phyloP scores from a whole-genome alignment of 805 yeast species.

The Zygoascus flipseniorum region DNA sequence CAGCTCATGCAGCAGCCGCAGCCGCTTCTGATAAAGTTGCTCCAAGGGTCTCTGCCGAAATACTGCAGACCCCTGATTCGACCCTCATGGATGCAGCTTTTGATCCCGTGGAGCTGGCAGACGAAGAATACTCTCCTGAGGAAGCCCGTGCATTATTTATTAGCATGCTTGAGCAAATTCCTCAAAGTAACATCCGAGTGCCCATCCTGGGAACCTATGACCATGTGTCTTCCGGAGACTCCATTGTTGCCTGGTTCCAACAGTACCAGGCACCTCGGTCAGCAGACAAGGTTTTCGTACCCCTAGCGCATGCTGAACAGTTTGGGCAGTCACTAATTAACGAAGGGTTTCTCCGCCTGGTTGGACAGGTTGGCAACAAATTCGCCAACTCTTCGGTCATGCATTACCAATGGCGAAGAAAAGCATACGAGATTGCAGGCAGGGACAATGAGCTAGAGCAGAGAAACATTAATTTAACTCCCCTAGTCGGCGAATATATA shows the following conservation, averaged over 20 bases:
- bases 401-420: constrained; percentile 72
- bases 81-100: neutral
- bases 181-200: constrained; percentile 47
- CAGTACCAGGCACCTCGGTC: constrained; percentile 12
- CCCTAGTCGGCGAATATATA: constrained; percentile 26
- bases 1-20: neutral
- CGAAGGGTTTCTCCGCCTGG: constrained; percentile 50
- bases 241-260: constrained; percentile 52
- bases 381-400: constrained; percentile 71
- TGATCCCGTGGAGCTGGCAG: constrained; percentile 24
- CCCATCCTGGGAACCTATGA: constrained; percentile 63
- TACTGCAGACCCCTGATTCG: neutral
- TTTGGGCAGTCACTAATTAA: constrained; percentile 67
- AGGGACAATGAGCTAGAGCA: constrained; percentile 11
- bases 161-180: constrained; percentile 41
- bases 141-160: constrained; percentile 36
- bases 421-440: constrained; percentile 51
- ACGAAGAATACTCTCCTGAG: constrained; percentile 29
- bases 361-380: constrained; percentile 50
- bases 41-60: neutral
- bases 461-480: constrained; percentile 6
- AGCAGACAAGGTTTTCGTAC: constrained; percentile 30
- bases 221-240: constrained; percentile 52
- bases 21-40: neutral
- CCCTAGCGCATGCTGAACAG: constrained; percentile 52